phyloP scores from a whole-genome alignment of 345 rosid species.

The Passiflora organensis region DNA sequence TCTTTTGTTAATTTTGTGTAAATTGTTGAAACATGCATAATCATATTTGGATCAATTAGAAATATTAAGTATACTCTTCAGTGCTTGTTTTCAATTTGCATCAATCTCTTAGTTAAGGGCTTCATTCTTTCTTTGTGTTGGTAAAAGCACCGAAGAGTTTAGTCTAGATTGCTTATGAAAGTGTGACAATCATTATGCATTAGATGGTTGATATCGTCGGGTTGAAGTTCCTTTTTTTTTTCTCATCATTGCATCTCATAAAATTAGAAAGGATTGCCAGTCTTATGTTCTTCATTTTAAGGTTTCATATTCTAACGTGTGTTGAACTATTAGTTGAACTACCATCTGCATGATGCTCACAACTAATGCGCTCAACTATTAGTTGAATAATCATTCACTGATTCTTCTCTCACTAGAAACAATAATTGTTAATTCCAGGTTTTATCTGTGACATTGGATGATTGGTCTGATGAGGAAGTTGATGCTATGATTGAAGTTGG shows the following conservation, averaged over 20 bases:
- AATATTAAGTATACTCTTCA: too few relatives aligned
- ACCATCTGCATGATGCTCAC: background rate
- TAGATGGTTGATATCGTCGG: too few relatives aligned
- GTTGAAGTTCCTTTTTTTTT: too few relatives aligned
- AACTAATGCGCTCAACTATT: too few relatives aligned
- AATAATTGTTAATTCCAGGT: conserved; percentile 39
- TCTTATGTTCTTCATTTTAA: too few relatives aligned
- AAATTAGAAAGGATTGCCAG: too few relatives aligned
- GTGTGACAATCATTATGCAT: background rate
- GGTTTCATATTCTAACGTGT: too few relatives aligned
- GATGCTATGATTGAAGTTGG: conserved; percentile 93
- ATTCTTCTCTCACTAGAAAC: too few relatives aligned
- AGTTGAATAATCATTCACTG: too few relatives aligned
- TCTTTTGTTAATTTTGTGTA: too few relatives aligned
- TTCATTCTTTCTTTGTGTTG: background rate
- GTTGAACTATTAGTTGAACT: too few relatives aligned
- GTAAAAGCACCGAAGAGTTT: background rate
- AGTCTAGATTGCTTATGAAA: background rate
- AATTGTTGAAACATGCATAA: background rate
- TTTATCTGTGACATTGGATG: conserved; percentile 92
- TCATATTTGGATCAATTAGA: background rate
- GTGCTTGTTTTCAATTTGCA: background rate
- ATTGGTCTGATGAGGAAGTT: conserved; percentile 87
- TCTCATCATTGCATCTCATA: too few relatives aligned
- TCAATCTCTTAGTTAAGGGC: background rate